phyloP scores from a whole-genome alignment of 2,329 filamentous ascomycete species.

The Epichloe bromicola region DNA sequence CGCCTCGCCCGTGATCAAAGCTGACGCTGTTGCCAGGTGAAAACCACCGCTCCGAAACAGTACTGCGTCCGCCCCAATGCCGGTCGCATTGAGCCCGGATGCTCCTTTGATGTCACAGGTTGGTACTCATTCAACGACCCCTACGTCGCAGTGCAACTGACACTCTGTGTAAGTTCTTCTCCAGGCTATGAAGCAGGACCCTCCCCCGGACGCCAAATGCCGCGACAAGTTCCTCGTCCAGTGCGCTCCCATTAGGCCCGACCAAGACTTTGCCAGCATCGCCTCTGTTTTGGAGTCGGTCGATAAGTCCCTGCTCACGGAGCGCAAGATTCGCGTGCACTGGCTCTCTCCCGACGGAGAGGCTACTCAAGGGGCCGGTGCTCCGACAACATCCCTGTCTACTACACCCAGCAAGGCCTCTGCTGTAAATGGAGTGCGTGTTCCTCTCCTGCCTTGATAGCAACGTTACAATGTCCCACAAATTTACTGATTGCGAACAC shows the following conservation, averaged over 20 bases:
- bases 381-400: constrained; percentile 10
- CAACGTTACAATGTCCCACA: neutral
- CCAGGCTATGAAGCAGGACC: constrained; percentile 96
- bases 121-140: neutral
- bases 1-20: neutral
- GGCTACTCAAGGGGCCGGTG: constrained; percentile 12
- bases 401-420: constrained; percentile 33
- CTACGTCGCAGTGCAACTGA: constrained; percentile 7
- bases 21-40: constrained; percentile 50
- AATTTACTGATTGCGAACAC: constrained; percentile 2
- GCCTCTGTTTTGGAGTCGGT: constrained; percentile 70
- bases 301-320: constrained; percentile 66
- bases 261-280: constrained; percentile 74
- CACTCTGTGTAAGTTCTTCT: constrained; percentile 55
- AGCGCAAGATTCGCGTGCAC: constrained; percentile 89
- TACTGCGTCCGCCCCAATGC: constrained; percentile 98
- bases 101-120: constrained; percentile 89
- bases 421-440: constrained; percentile 28
- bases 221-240: constrained; percentile 97
- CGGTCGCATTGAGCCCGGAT: constrained; percentile 82
- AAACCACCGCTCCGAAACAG: constrained; percentile 98
- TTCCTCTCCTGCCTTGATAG: neutral
- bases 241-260: constrained; percentile 68
- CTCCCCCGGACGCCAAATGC: constrained; percentile 79
- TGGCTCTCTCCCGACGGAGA: constrained; percentile 57